A percentile compares a stretch with the other conserved stretches of the same genome.
Evolutionary conservation across 2,329 filamentous ascomycete genomes (phyloP).

Genomic region (Zymoseptoria crescenta): DNA sequence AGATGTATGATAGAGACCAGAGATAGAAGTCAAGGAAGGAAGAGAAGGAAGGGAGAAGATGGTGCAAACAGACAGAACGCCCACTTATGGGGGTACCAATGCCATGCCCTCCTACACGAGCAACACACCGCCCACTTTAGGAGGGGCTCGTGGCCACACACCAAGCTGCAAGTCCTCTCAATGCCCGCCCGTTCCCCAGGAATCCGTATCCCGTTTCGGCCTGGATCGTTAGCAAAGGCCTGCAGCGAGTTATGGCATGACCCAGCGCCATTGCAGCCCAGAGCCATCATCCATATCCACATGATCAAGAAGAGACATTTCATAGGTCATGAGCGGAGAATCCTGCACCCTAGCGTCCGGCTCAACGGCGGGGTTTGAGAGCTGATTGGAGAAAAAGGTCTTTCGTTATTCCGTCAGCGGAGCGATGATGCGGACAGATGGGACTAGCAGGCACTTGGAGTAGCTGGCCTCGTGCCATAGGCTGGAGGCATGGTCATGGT

Average conservation of each 20-base stretch:
- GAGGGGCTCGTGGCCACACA: not conserved
- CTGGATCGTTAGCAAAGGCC: not conserved
- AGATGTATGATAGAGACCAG: not conserved
- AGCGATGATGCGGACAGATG: not conserved
- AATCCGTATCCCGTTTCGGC: not conserved
- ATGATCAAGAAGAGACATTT: conserved; percentile 9
- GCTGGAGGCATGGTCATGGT: not conserved
- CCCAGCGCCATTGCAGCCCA: conserved; percentile 5
- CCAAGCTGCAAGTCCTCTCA: not conserved
- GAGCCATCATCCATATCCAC: not conserved
- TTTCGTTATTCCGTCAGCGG: not conserved
- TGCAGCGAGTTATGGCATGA: not conserved
- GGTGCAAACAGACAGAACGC: not conserved
- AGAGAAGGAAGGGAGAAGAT: conserved; percentile 2
- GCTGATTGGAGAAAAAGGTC: not conserved
- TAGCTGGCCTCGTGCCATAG: not conserved
- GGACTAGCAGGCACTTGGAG: not conserved
- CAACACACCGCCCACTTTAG: conserved; percentile 1
- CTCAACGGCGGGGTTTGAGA: not conserved
- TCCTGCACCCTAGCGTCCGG: conserved; percentile 5
- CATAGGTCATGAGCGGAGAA: conserved; percentile 17
- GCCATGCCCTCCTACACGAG: not conserved
- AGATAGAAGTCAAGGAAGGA: not conserved
- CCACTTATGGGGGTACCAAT: conserved; percentile 1
- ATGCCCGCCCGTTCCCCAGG: not conserved